phyloP scores from a whole-genome alignment of 2,329 filamentous ascomycete genomes.

The Talaromyces funiculosus region DNA sequence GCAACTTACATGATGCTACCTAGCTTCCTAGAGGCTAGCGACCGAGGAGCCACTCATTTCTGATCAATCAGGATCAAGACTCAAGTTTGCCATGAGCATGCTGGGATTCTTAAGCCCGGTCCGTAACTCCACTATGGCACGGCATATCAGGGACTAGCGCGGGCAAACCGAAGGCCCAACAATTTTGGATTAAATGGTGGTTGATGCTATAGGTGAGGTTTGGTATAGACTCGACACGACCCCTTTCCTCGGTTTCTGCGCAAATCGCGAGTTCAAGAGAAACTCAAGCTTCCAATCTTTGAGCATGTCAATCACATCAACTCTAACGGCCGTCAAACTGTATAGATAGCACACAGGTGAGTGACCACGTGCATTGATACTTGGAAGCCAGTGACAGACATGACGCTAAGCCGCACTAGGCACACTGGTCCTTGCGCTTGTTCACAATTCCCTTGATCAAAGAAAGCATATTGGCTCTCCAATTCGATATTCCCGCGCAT shows the following conservation, averaged over 20 bases:
- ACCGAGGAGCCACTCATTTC: background rate
- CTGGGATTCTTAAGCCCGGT: background rate
- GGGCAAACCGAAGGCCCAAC: background rate
- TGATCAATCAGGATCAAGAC: background rate
- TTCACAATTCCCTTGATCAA: background rate
- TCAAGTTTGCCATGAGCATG: background rate
- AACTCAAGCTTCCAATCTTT: background rate
- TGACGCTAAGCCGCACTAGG: constrained; percentile 1
- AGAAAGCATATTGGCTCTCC: background rate
- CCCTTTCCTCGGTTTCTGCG: constrained; percentile 4
- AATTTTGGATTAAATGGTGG: background rate
- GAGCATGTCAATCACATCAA: background rate
- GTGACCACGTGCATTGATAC: background rate
- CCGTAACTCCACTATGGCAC: constrained; percentile 4
- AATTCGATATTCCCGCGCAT: background rate
- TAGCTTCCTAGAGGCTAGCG: background rate
- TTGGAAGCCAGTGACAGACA: background rate
- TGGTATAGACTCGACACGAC: background rate
- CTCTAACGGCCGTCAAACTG: background rate
- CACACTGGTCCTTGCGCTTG: background rate
- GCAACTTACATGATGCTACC: background rate
- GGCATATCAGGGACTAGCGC: constrained; percentile 10
- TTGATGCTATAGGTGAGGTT: background rate
- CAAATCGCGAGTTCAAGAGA: background rate
- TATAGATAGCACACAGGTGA: background rate